Conservation (phyloP, 495 filamentous ascomycete genomes). For the Durotheca rogersii region DNA sequence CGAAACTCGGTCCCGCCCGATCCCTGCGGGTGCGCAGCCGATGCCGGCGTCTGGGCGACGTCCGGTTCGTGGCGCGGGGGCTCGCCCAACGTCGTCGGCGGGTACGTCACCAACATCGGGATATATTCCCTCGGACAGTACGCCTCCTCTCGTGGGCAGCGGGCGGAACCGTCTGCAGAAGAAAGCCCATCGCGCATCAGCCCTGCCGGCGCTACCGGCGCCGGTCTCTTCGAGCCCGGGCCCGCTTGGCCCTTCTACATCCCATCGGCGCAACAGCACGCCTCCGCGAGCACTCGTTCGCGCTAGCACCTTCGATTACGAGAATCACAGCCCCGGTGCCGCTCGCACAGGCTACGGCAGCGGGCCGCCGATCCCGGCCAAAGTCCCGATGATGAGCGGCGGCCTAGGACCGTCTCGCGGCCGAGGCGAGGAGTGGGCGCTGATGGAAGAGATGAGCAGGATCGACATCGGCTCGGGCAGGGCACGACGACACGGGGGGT, state of each 20-base stretch:
- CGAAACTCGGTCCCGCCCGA: constrained; percentile 46
- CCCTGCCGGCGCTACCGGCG: constrained; percentile 40
- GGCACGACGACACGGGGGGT: constrained; percentile 35
- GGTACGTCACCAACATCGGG: constrained; percentile 10
- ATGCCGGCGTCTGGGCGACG: constrained; percentile 40
- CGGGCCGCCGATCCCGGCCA: constrained; percentile 71
- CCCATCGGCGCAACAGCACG: constrained; percentile 45
- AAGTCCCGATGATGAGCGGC: constrained; percentile 62
- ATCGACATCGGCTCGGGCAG: constrained; percentile 77
- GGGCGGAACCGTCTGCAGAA: constrained; percentile 64
- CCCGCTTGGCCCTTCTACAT: constrained; percentile 47
- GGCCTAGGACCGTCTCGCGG: constrained; percentile 36
- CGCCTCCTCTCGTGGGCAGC: constrained; percentile 26
- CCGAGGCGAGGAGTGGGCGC: constrained; percentile 54
- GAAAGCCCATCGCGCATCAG: constrained; percentile 49
- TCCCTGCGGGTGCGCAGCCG: constrained; percentile 50
- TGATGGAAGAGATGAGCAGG: constrained; percentile 76
- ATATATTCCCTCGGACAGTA: constrained; percentile 35
- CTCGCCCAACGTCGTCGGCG: constrained; percentile 27
- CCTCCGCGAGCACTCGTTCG: constrained; percentile 42
- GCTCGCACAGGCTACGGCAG: constrained; percentile 23
- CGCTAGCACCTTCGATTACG: constrained; percentile 49
- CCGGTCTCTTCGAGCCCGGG: constrained; percentile 42
- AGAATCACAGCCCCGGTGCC: constrained; percentile 42
- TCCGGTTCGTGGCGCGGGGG: constrained; percentile 14